Evolutionary conservation across 495 filamentous ascomycete genomes (phyloP).

Genomic region (Hypoxylon fuscum): DNA sequence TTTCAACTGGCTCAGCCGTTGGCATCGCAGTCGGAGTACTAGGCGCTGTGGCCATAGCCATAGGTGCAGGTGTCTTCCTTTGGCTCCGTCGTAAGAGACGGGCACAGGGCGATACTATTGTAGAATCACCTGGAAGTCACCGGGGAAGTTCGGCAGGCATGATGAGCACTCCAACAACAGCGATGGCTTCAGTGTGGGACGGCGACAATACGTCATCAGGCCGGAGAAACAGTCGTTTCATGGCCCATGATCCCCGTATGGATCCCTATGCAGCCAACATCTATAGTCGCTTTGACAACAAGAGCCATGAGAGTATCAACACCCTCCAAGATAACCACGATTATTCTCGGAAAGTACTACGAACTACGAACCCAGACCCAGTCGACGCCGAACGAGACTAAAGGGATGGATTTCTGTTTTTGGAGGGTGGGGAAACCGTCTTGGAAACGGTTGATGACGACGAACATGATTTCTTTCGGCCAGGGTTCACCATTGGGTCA

Average conservation of each 20-base stretch:
- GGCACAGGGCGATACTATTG: conserved; percentile 33
- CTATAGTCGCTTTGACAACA: conserved; percentile 56
- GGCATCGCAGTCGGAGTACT: conserved; percentile 56
- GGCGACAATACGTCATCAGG: conserved; percentile 49
- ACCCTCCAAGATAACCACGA: conserved; percentile 66
- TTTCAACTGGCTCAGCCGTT: conserved; percentile 47
- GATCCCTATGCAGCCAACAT: conserved; percentile 59
- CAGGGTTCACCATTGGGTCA: conserved; percentile 38
- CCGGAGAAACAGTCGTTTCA: conserved; percentile 57
- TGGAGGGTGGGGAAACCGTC: conserved; percentile 11
- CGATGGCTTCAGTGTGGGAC: conserved; percentile 46
- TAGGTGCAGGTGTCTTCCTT: conserved; percentile 41
- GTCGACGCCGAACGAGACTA: conserved; percentile 35
- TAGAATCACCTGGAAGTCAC: conserved; percentile 37
- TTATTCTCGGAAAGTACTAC: conserved; percentile 63
- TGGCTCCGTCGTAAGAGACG: conserved; percentile 48
- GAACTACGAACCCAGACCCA: conserved; percentile 63
- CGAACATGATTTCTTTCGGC: conserved; percentile 40
- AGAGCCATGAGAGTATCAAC: conserved; percentile 62
- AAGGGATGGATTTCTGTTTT: background rate
- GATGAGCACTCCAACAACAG: conserved; percentile 47
- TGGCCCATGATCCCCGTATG: conserved; percentile 65
- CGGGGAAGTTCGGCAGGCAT: conserved; percentile 53
- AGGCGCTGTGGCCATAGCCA: conserved; percentile 37
- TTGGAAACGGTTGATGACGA: conserved; percentile 35